Evolutionary conservation across 208 protist species (phyloP).

Genomic region (Crithidia thermophila): DNA sequence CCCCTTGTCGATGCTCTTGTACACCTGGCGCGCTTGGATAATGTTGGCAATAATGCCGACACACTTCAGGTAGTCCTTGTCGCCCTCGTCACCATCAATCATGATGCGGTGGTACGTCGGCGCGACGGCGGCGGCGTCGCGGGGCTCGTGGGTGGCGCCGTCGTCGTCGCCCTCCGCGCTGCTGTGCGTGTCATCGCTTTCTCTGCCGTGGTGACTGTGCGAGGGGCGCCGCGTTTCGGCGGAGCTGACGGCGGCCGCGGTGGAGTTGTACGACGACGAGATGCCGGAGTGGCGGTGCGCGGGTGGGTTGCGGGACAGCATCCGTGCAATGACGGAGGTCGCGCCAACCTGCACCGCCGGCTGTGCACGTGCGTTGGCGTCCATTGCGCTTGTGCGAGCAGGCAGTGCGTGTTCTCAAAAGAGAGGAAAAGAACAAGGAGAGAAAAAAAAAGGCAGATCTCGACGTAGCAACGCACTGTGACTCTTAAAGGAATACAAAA

Average conservation of each 20-base stretch:
- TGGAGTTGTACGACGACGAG: constrained; percentile 15
- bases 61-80: constrained; percentile 75
- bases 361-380: constrained; percentile 7
- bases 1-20: constrained; percentile 79
- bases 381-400: constrained; percentile 3
- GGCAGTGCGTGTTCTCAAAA: neutral
- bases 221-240: neutral
- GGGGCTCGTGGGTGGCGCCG: neutral
- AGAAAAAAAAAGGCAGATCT: constrained; percentile 3
- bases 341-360: constrained; percentile 19
- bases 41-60: constrained; percentile 71
- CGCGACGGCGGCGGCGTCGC: constrained; percentile 3
- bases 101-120: constrained; percentile 70
- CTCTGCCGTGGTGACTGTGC: neutral
- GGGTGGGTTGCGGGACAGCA: constrained; percentile 13
- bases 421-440: too few relatives aligned
- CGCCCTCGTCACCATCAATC: constrained; percentile 78
- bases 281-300: constrained; percentile 14
- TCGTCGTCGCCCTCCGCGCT: neutral
- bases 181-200: neutral
- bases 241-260: neutral
- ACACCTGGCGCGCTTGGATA: constrained; percentile 62
- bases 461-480: too few relatives aligned
- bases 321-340: constrained; percentile 23
- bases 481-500: neutral